phyloP scores from a whole-genome alignment of 108 stramenopile species.

The Aurantiochytrium sp. region DNA sequence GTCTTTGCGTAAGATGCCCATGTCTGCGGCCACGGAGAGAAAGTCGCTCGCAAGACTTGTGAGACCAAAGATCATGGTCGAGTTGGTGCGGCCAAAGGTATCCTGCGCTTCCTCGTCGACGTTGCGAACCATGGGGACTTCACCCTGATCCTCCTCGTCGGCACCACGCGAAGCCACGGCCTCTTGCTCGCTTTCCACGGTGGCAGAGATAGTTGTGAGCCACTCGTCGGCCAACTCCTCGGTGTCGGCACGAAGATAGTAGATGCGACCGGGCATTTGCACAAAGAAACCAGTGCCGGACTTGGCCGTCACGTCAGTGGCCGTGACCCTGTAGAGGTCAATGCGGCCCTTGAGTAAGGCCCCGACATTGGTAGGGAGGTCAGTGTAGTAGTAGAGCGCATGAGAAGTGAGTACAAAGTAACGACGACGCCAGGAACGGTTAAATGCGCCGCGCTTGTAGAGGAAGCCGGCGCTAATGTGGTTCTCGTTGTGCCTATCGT shows the following conservation, averaged over 20 bases:
- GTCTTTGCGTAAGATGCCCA: background rate
- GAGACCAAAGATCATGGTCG: background rate
- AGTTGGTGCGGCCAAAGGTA: background rate
- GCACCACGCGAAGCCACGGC: background rate
- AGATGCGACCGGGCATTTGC: background rate
- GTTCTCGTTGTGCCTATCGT: background rate
- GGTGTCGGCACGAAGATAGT: background rate
- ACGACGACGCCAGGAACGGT: background rate
- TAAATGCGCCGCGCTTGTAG: slow-evolving; percentile 1
- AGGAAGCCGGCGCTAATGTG: background rate
- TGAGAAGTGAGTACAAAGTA: slow-evolving; percentile 16
- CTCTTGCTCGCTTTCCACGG: background rate
- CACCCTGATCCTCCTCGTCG: background rate
- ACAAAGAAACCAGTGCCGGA: background rate
- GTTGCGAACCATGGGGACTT: background rate
- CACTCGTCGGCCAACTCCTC: background rate
- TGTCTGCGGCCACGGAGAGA: background rate
- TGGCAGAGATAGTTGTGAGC: background rate
- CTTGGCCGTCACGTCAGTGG: background rate
- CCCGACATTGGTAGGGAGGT: background rate
- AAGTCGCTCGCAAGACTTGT: background rate
- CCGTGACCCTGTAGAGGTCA: background rate
- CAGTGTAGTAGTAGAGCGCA: background rate
- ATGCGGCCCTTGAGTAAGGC: background rate
- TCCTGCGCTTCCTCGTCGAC: background rate